Evolutionary conservation across 768 basidiomycete species (phyloP).

Genomic region (Nidularia sp.): DNA sequence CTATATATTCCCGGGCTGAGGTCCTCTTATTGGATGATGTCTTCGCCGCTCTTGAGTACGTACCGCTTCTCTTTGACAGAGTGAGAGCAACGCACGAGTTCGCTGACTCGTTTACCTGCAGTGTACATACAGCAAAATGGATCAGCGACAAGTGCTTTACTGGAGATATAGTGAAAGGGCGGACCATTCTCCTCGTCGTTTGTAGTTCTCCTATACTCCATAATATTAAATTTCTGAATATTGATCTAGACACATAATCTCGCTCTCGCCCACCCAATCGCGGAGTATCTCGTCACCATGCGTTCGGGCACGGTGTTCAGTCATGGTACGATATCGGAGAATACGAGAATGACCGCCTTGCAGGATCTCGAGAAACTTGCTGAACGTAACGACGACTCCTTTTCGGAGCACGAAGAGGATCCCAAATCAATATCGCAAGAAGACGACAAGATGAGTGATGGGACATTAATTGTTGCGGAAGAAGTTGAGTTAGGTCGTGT

Average conservation of each 20-base stretch:
- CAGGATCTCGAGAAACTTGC: too few relatives aligned
- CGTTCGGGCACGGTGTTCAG: too few relatives aligned
- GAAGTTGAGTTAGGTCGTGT: slow-evolving; percentile 60
- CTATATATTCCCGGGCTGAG: slow-evolving; percentile 46
- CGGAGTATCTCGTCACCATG: neutral
- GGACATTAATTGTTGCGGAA: slow-evolving; percentile 59
- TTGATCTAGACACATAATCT: slow-evolving; percentile 18
- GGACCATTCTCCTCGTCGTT: slow-evolving; percentile 80
- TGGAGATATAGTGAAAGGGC: slow-evolving; percentile 66
- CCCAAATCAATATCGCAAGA: neutral
- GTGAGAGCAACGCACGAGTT: neutral
- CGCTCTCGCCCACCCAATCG: neutral
- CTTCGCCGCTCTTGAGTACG: slow-evolving; percentile 54
- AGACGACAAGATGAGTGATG: slow-evolving; percentile 18
- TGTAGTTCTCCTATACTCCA: slow-evolving; percentile 7
- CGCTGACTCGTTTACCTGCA: slow-evolving; percentile 1
- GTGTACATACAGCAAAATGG: slow-evolving; percentile 75
- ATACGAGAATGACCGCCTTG: too few relatives aligned
- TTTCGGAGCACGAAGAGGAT: neutral
- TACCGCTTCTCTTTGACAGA: neutral
- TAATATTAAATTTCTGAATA: neutral
- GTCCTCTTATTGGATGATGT: slow-evolving; percentile 74
- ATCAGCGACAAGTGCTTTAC: slow-evolving; percentile 72
- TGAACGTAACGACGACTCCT: too few relatives aligned
- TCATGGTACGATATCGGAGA: too few relatives aligned